These are phyloP conservation scores for Acidomyces sp. DNA, from an alignment of 495 filamentous ascomycete genomes.

Conservation along the genomic window DNA sequence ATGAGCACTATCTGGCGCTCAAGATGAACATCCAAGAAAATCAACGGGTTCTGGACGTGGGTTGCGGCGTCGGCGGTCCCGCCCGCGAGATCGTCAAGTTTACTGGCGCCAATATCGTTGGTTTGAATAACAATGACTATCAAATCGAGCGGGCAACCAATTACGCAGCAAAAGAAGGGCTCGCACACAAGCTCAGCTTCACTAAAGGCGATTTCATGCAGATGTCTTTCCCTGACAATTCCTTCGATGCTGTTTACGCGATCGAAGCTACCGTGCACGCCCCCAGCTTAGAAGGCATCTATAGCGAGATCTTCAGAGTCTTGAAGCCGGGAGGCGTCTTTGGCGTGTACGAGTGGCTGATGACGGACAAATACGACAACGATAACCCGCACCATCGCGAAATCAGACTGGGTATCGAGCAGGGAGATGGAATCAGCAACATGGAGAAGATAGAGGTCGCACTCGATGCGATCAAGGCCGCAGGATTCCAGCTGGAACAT, in stretches of 20 bases:
- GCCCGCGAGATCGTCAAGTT: conserved; percentile 95
- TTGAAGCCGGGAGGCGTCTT: conserved; percentile 94
- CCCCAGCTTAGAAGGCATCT: conserved; percentile 86
- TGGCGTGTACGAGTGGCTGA: conserved; percentile 98
- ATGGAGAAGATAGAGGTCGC: conserved; percentile 89
- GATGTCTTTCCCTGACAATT: conserved; percentile 89
- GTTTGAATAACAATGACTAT: conserved; percentile 99
- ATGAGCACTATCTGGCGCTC: conserved; percentile 95
- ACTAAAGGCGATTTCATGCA: conserved; percentile 99
- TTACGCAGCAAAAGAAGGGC: conserved; percentile 70
- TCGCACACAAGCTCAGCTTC: conserved; percentile 70
- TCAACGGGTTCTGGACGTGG: conserved; percentile 91
- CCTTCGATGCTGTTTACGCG: conserved; percentile 92
- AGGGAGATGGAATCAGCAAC: conserved; percentile 94
- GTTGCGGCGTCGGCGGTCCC: conserved; percentile 95
- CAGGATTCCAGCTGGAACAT: conserved; percentile 73
- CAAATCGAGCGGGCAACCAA: conserved; percentile 88
- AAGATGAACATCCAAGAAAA: conserved; percentile 72
- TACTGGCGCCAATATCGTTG: conserved; percentile 75
- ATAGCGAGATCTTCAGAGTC: conserved; percentile 86
- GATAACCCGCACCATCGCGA: conserved; percentile 73
- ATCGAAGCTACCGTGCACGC: conserved; percentile 97
- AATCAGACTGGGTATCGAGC: conserved; percentile 90
- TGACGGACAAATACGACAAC: conserved; percentile 94
- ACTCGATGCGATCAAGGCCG: conserved; percentile 70